Conservation (phyloP, 768 basidiomycete genomes). For the Pulveroboletus frians region DNA sequence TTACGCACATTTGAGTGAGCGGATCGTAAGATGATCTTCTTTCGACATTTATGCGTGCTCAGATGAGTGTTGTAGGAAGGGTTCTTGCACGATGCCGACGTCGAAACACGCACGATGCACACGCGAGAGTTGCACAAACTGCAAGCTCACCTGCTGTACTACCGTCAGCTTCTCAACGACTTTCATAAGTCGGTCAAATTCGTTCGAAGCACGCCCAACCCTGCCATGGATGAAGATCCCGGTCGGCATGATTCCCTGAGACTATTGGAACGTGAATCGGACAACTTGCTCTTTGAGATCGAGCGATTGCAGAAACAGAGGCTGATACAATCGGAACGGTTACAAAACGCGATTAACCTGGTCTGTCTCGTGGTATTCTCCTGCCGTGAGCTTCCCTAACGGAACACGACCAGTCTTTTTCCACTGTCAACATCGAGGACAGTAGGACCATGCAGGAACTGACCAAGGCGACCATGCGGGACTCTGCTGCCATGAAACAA, state of each 20-base stretch:
- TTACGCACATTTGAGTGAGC: conserved; percentile 43
- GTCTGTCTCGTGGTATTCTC: conserved; percentile 13
- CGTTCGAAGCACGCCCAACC: conserved; percentile 43
- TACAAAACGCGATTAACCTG: conserved; percentile 33
- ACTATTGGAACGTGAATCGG: conserved; percentile 35
- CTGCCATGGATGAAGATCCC: conserved; percentile 34
- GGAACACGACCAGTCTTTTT: conserved; percentile 43
- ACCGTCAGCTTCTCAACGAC: conserved; percentile 48
- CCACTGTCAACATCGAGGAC: conserved; percentile 55
- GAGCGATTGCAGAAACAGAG: conserved; percentile 37
- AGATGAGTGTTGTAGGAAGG: conserved; percentile 34
- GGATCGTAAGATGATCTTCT: conserved; percentile 34
- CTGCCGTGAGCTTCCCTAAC: neutral
- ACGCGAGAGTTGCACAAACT: conserved; percentile 54
- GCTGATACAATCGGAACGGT: conserved; percentile 24
- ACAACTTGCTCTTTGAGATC: conserved; percentile 46
- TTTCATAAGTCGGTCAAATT: conserved; percentile 49
- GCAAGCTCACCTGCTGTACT: conserved; percentile 56
- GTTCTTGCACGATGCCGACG: conserved; percentile 38
- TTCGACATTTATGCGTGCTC: neutral
- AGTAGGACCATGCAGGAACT: conserved; percentile 47
- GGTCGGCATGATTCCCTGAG: conserved; percentile 5
- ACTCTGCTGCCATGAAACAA: conserved; percentile 39
- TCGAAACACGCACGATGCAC: conserved; percentile 35
- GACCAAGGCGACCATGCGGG: conserved; percentile 41